Conservation (phyloP, 441 rosid genomes). For the Pelargonium australe region DNA sequence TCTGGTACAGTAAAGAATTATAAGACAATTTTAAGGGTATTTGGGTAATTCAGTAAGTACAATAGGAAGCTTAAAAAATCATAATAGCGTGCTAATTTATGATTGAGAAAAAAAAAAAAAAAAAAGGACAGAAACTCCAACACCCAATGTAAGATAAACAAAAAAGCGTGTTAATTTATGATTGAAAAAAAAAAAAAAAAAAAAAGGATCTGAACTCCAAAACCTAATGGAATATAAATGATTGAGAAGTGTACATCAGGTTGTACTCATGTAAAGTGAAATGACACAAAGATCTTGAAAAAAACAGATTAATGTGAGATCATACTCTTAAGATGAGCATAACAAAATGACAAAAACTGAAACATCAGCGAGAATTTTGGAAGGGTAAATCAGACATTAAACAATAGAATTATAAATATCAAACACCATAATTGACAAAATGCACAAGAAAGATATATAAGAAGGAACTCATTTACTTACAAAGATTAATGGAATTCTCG, state of each 20-base stretch:
- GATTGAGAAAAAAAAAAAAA: too few species aligned
- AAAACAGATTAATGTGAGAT: neutral
- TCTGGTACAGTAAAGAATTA: neutral
- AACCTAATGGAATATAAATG: neutral
- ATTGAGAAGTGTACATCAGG: neutral
- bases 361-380: slow-evolving; percentile 2
- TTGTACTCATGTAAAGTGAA: neutral
- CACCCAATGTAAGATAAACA: too few species aligned
- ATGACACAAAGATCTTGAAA: neutral
- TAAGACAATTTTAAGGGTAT: neutral
- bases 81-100: neutral
- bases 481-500: slow-evolving; percentile 75
- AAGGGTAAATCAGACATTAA: neutral
- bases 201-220: neutral
- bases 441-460: neutral
- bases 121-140: too few species aligned
- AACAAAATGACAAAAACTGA: neutral
- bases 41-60: neutral
- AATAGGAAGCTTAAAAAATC: neutral
- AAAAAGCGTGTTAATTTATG: neutral
- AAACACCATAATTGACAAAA: slow-evolving; percentile 2
- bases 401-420: neutral
- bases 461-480: slow-evolving; percentile 43
- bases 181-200: neutral
- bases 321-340: neutral